These are phyloP conservation scores for Torulaspora indica DNA, from an alignment of 805 yeast species.

Conservation along the genomic window DNA sequence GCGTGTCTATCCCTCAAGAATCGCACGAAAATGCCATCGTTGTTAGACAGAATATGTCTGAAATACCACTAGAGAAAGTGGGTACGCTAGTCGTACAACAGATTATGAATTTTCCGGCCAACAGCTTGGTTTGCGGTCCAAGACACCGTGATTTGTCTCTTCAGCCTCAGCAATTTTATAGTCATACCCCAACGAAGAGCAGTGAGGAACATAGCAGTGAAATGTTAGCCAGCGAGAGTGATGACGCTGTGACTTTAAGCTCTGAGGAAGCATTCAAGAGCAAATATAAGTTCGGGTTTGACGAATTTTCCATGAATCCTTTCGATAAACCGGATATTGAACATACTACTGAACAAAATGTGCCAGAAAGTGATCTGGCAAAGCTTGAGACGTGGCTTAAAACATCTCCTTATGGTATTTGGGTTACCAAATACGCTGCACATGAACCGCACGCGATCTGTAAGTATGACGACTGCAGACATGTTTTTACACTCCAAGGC, in stretches of 20 bases:
- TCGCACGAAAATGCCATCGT: no score
- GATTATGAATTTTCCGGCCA: conserved; percentile 4
- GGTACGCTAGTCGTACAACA: conserved; percentile 9
- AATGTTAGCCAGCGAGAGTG: background rate
- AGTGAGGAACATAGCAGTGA: background rate
- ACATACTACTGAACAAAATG: conserved; percentile 4
- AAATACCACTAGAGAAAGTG: conserved; percentile 3
- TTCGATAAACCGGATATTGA: conserved; percentile 10
- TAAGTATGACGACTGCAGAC: conserved; percentile 14
- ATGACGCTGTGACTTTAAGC: background rate
- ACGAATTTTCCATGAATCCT: conserved; percentile 15
- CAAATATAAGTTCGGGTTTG: conserved; percentile 12
- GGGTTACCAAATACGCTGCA: conserved; percentile 17
- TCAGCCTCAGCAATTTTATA: conserved; percentile 2
- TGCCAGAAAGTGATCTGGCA: background rate
- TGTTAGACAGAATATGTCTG: conserved; percentile 9
- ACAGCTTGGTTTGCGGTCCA: conserved; percentile 2
- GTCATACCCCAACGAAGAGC: background rate
- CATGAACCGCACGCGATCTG: conserved; percentile 14
- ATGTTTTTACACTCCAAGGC: conserved; percentile 11
- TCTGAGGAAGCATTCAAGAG: conserved; percentile 8
- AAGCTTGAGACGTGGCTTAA: conserved; percentile 16
- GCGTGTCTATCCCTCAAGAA: no score
- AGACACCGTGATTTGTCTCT: conserved; percentile 1
- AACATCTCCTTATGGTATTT: conserved; percentile 15